Base-by-base conservation (phyloP, 106 monocot genomes). In the Triglochin maritima region DNA sequence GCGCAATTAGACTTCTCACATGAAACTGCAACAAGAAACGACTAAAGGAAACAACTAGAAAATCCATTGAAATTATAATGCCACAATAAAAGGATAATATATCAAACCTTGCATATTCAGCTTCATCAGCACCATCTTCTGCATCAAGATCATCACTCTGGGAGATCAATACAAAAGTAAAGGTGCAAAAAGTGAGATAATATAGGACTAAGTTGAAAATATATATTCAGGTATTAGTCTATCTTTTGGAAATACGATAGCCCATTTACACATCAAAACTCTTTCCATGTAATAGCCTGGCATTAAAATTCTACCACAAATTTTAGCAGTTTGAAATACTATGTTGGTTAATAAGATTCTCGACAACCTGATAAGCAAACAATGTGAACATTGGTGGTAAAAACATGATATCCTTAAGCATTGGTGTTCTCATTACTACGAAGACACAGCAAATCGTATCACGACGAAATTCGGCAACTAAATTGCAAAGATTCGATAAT, bases 81-180 rank as follows among this genome's bases (percentile, higher is more conserved):
- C 13, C 14, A 12, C 50, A 9, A 55, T 9, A 0, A 29, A 29
- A 29, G 55, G 55, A 55, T 12, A 3, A 55, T 44, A 17, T 2
- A 47, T 12, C 7, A 50, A n/a, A 46, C 60, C 50, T 6, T 48
- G 48, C 67, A 57, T 29, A 49, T 49, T 5, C 16, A 65, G 65
- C 49, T 49, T 72, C 53, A 62, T 63, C 50, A 45, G 44, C 72
- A 72, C 44, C 41, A 17, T 59, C 59, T 17, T 59, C 59, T 17
- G 15, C 17, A 29, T 59, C 59, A 41, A 59, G 41, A 6, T 41
- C 59, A 14, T 29, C 59, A 59, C 3, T 5, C 59, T 59, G 59
- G 42, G 14, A 60, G 57, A 4, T 29, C 59, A 16, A 60, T 1
- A 8, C 5, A 42, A 42, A 42, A 60, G 42, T 29, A 4, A 60